Evolutionary conservation across 495 filamentous ascomycete species (phyloP).

Genomic region (Aspergillus bertholletiae): DNA sequence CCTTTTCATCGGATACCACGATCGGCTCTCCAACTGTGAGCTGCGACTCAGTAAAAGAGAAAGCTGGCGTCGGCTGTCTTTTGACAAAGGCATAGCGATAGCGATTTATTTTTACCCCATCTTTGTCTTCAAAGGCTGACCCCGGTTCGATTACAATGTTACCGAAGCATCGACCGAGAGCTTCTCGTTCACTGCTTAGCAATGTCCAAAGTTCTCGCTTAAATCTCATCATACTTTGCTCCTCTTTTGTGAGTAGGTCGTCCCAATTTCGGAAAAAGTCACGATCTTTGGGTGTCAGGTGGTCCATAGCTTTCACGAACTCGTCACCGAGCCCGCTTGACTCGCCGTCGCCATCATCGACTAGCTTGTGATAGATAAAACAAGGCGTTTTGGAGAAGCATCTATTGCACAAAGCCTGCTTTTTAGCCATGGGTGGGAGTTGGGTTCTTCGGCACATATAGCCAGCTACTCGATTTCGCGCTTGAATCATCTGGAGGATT

Average conservation of each 20-base stretch:
- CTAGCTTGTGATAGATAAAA: conserved; percentile 92
- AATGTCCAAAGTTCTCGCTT: conserved; percentile 93
- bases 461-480: conserved; percentile 84
- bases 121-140: conserved; percentile 61
- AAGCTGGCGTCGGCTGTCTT: conserved; percentile 47
- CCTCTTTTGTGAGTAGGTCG: conserved; percentile 86
- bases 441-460: conserved; percentile 76
- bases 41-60: conserved; percentile 89
- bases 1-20: conserved; percentile 92
- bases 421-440: conserved; percentile 82
- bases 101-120: conserved; percentile 79
- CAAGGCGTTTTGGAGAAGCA: conserved; percentile 89
- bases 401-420: conserved; percentile 66
- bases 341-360: conserved; percentile 77
- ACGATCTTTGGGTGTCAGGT: conserved; percentile 67
- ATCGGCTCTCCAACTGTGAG: conserved; percentile 87
- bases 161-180: conserved; percentile 73
- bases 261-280: conserved; percentile 96
- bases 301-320: conserved; percentile 70
- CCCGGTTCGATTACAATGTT: conserved; percentile 75
- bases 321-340: conserved; percentile 70
- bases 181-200: conserved; percentile 82
- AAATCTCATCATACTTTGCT: conserved; percentile 78
- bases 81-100: conserved; percentile 83
- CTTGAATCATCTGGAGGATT: conserved; percentile 90